Base-by-base conservation (phyloP, 1,139 yeast genomes). In the Sugiyamaella novakii region DNA sequence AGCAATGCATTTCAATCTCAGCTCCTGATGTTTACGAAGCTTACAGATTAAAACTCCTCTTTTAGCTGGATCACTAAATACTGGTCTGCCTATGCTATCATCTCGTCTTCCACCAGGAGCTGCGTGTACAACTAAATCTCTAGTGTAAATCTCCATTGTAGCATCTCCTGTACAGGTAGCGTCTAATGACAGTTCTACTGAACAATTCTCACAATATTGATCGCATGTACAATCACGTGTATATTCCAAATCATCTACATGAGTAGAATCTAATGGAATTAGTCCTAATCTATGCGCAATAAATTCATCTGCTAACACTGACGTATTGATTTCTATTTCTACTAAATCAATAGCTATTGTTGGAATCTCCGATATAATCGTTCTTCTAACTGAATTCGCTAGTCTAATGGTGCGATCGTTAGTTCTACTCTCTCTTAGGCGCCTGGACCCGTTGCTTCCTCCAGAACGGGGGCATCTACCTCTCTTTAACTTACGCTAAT, bases 191-290 rank as follows among this genome's bases (percentile, higher is more conserved):
- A 92, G 77, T 58, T 84, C 87, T 24, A 92, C 98, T 2, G 95
- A 84, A 71, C 99, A 92, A 68, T 86, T 84, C 52, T 88, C 89
- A 71, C 99, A 92, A 71, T 92, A 92, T 66, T 91, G 95, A 67
- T 92, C 98, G 74, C 99, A 92, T 36, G 95, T 89, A 69, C 99
- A 92, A 67, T 92, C 98, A 63, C 97, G 79, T 33, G 95, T 84
- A 69, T 88, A 89, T 53, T 69, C 72, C 30, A 69, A 62, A 27
- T 65, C 65, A 51, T 89, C 96, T 43, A 91, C 88, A 49, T 88
- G 92, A 44, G 83, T 81, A 61, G 95, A 84, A 56, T 84, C 84
- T 47, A 92, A 73, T 1, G 99, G 98, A 51, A 94, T 81, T 47
- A 92, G 75, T 36, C 99, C 99, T 55, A 92, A 72, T 64, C 99